A percentile compares a stretch with the other conserved stretches of the same genome.
Conservation (phyloP, 2,329 filamentous ascomycete species). For the Fusarium sp. region DNA sequence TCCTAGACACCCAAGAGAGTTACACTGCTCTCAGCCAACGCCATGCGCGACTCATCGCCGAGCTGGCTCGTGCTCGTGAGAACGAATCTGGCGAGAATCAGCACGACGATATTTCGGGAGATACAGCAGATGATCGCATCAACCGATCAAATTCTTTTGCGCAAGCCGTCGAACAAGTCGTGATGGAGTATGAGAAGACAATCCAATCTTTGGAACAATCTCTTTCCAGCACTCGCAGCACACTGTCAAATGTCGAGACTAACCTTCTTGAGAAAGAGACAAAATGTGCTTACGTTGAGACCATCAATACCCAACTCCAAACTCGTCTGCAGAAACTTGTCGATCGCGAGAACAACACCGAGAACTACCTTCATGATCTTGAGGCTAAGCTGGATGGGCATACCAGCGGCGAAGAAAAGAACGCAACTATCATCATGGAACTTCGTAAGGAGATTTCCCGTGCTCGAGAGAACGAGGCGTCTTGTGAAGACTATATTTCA, state of each 20-base stretch:
- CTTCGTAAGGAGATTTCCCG: constrained; percentile 91
- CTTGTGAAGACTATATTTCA: constrained; percentile 96
- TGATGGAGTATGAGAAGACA: constrained; percentile 98
- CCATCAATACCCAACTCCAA: constrained; percentile 90
- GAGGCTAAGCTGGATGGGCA: constrained; percentile 92
- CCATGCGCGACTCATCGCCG: constrained; percentile 94
- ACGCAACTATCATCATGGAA: constrained; percentile 84
- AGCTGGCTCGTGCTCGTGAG: constrained; percentile 88
- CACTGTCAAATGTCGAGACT: constrained; percentile 86
- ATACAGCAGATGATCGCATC: constrained; percentile 85
- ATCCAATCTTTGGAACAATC: constrained; percentile 94
- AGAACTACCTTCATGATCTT: constrained; percentile 91
- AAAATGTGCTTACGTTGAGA: constrained; percentile 92
- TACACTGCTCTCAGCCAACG: constrained; percentile 91
- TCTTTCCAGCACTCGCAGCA: constrained; percentile 86
- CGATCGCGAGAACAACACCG: constrained; percentile 91
- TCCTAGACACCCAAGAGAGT: constrained; percentile 93
- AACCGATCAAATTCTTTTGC: constrained; percentile 97
- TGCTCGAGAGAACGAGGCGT: constrained; percentile 88
- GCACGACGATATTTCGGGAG: constrained; percentile 71
- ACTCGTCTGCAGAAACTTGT: constrained; percentile 90
- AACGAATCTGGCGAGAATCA: constrained; percentile 71
- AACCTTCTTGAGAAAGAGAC: constrained; percentile 91
- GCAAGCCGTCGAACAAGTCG: constrained; percentile 93
- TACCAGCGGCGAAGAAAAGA: constrained; percentile 92